Conservation (phyloP, 2,329 filamentous ascomycete genomes). For the Metarhizium anisopliae region DNA sequence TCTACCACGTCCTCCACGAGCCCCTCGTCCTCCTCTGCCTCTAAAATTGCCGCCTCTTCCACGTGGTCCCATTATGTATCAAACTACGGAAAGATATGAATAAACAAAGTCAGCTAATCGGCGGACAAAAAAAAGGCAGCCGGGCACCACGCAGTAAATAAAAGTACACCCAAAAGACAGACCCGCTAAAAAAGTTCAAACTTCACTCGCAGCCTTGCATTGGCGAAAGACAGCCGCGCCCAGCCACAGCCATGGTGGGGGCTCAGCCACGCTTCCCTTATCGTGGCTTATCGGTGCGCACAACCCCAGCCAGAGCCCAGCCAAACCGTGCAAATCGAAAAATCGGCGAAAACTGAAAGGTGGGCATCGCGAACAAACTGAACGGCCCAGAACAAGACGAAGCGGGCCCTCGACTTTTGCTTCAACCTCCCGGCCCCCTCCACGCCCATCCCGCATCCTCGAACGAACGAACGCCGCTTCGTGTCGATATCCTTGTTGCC, state of each 20-base stretch:
- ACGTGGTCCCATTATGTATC: constrained; percentile 24
- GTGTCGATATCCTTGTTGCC: constrained; percentile 22
- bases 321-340: constrained; percentile 33
- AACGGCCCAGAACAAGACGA: neutral
- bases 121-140: neutral
- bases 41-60: constrained; percentile 25
- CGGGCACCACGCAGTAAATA: neutral
- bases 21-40: constrained; percentile 18
- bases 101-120: neutral
- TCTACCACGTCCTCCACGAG: constrained; percentile 15
- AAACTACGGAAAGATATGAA: neutral
- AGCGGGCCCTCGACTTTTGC: constrained; percentile 5
- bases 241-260: constrained; percentile 26
- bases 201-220: constrained; percentile 25
- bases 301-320: constrained; percentile 35
- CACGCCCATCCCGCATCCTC: constrained; percentile 5
- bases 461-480: constrained; percentile 7
- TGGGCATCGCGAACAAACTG: constrained; percentile 21
- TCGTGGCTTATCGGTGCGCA: constrained; percentile 43
- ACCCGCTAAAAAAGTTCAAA: constrained; percentile 10
- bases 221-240: constrained; percentile 11
- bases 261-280: constrained; percentile 25
- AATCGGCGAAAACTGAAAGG: constrained; percentile 29
- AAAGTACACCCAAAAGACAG: neutral
- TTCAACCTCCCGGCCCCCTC: constrained; percentile 12